phyloP scores from a whole-genome alignment of 78 protist species.

The Dictyostelium firmibasis region DNA sequence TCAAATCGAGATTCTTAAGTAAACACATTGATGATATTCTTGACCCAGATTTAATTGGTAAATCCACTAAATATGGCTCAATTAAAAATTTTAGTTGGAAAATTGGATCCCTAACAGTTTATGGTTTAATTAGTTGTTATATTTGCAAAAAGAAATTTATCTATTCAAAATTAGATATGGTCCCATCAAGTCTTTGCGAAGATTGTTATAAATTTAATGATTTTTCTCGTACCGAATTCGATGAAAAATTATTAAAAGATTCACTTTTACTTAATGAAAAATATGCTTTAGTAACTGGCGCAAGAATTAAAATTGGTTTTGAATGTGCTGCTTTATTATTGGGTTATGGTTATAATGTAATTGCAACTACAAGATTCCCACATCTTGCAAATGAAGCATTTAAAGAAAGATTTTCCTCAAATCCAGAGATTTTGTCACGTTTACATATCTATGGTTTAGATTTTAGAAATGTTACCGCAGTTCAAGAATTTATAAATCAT shows the following conservation, averaged over 20 bases:
- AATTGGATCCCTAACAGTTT: not conserved
- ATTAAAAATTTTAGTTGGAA: not conserved
- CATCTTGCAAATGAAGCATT: not conserved
- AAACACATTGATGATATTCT: not conserved
- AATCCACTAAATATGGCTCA: not conserved
- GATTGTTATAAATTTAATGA: not conserved
- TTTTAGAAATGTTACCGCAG: slow-evolving; percentile 34
- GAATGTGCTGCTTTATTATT: slow-evolving; percentile 54
- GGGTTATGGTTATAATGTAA: slow-evolving; percentile 68
- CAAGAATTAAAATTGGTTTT: slow-evolving; percentile 84
- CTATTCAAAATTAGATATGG: not conserved
- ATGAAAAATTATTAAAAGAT: not conserved
- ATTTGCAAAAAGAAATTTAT: not conserved
- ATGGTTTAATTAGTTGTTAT: not conserved
- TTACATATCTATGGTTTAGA: slow-evolving; percentile 78
- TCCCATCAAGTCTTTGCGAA: not conserved
- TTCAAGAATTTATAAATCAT: slow-evolving; percentile 51
- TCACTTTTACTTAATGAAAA: not conserved
- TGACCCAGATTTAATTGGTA: not conserved
- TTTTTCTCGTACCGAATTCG: not conserved
- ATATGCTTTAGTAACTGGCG: slow-evolving; percentile 89
- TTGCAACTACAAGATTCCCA: slow-evolving; percentile 87
- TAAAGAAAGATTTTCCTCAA: not conserved
- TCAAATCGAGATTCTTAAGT: not conserved
- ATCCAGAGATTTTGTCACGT: not conserved